Conservation (phyloP, 2,329 filamentous ascomycete genomes). For the Gnomoniopsis smithogilvyi region DNA sequence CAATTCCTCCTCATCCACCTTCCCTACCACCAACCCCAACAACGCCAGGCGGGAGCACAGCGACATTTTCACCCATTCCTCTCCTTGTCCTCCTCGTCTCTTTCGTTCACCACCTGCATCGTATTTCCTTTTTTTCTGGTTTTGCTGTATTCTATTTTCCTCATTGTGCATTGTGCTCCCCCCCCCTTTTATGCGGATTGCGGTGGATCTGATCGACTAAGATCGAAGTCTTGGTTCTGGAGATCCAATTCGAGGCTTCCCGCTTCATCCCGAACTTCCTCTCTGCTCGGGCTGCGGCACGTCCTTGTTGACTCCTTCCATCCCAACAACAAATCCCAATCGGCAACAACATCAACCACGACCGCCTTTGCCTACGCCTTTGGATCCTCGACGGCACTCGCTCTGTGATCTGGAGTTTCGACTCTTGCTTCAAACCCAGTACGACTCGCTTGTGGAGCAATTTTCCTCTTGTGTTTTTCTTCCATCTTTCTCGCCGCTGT, state of each 20-base stretch:
- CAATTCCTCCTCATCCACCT: neutral
- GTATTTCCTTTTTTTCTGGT: neutral
- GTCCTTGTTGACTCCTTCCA: conserved; percentile 4
- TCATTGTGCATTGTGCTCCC: neutral
- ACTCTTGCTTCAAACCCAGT: conserved; percentile 22
- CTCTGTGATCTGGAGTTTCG: conserved; percentile 7
- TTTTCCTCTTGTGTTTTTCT: conserved; percentile 17
- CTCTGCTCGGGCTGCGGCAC: neutral
- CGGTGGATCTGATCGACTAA: conserved; percentile 6
- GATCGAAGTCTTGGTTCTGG: neutral
- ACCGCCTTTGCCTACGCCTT: conserved; percentile 5
- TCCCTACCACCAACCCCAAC: conserved; percentile 1
- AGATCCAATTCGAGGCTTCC: conserved; percentile 1
- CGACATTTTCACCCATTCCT: conserved; percentile 6
- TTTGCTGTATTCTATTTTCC: conserved; percentile 7
- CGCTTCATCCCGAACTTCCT: neutral
- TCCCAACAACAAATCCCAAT: neutral
- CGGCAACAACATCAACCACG: conserved; percentile 13
- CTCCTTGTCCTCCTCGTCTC: conserved; percentile 7
- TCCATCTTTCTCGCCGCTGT: conserved; percentile 19
- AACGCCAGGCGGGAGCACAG: neutral
- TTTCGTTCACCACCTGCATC: conserved; percentile 13
- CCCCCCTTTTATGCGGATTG: neutral
- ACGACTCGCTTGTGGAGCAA: conserved; percentile 15
- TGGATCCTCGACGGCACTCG: neutral